Conservation (phyloP, 306 rosid species). For the Cyclanthera cordifolia region DNA sequence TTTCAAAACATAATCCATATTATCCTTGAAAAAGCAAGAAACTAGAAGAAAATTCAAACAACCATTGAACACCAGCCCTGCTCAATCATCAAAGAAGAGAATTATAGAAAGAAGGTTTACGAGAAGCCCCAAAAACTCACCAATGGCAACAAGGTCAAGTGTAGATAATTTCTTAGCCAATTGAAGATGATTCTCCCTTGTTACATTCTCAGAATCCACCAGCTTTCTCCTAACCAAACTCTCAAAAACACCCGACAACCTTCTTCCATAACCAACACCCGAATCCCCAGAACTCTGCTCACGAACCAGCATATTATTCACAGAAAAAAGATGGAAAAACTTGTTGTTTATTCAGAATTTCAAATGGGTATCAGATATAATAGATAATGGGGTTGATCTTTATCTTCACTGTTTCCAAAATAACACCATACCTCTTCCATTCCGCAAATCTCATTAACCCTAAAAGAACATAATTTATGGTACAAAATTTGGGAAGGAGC, state of each 20-base stretch:
- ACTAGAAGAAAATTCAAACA: not conserved
- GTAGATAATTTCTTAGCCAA: constrained; percentile 75
- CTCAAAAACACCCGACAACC: constrained; percentile 34
- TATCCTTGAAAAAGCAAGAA: not conserved
- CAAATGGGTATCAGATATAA: not conserved
- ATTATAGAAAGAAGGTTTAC: not conserved
- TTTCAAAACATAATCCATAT: not conserved
- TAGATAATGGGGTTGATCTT: not conserved
- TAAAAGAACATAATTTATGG: not conserved
- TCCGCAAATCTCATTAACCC: not conserved
- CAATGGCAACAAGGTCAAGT: constrained; percentile 64
- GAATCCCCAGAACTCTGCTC: constrained; percentile 5
- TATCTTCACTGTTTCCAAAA: constrained; percentile 1
- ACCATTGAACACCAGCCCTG: not conserved
- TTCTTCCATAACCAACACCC: constrained; percentile 10
- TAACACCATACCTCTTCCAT: not conserved
- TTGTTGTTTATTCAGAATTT: not conserved
- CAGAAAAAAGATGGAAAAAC: not conserved
- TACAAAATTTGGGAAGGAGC: not conserved
- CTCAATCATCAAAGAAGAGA: not conserved
- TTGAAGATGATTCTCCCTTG: constrained; percentile 21
- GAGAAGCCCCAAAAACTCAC: constrained; percentile 22
- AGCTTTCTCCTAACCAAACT: constrained; percentile 58
- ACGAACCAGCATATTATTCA: constrained; percentile 1
- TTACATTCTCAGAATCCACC: constrained; percentile 49